Percentiles rank a stretch among this genome's conserved stretches.
These are phyloP conservation scores for Dothideomycetidae sp. DNA, from an alignment of 2,329 filamentous ascomycete genomes.

Conservation along the genomic window DNA sequence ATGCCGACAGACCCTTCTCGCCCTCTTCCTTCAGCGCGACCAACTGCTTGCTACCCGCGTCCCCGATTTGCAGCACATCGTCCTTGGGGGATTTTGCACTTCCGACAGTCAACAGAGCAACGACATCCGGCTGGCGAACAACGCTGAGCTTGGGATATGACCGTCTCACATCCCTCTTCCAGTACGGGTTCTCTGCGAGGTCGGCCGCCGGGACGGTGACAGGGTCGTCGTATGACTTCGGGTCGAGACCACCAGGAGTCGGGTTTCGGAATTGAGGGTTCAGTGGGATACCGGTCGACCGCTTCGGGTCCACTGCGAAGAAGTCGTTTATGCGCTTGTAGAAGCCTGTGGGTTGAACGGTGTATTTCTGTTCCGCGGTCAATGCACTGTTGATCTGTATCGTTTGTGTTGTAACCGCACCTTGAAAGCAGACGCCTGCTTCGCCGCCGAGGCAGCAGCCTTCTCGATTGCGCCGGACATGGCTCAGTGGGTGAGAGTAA, in stretches of 20 bases:
- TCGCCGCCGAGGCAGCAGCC: slow-evolving; percentile 13
- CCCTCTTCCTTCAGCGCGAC: slow-evolving; percentile 64
- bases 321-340: slow-evolving; percentile 71
- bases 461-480: slow-evolving; percentile 12
- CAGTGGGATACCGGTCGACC: slow-evolving; percentile 81
- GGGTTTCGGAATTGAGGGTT: slow-evolving; percentile 89
- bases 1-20: slow-evolving; percentile 55
- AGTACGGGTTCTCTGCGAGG: slow-evolving; percentile 86
- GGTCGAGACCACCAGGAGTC: slow-evolving; percentile 58
- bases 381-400: too few species aligned
- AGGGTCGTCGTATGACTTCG: slow-evolving; percentile 62
- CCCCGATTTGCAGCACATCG: slow-evolving; percentile 58
- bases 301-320: slow-evolving; percentile 69
- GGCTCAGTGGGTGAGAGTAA: too few species aligned
- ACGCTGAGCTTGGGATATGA: slow-evolving; percentile 68
- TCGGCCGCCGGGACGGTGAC: slow-evolving; percentile 74
- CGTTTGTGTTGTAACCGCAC: slow-evolving; percentile 9
- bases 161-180: slow-evolving; percentile 81
- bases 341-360: slow-evolving; percentile 73
- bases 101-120: slow-evolving; percentile 71
- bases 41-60: slow-evolving; percentile 58
- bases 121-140: slow-evolving; percentile 71
- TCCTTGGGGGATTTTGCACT: slow-evolving; percentile 69
- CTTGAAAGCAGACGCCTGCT: slow-evolving; percentile 12
- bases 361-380: slow-evolving; percentile 65